Conservation (phyloP, 2,329 filamentous ascomycete species). For the Fusarium nematophilum region DNA sequence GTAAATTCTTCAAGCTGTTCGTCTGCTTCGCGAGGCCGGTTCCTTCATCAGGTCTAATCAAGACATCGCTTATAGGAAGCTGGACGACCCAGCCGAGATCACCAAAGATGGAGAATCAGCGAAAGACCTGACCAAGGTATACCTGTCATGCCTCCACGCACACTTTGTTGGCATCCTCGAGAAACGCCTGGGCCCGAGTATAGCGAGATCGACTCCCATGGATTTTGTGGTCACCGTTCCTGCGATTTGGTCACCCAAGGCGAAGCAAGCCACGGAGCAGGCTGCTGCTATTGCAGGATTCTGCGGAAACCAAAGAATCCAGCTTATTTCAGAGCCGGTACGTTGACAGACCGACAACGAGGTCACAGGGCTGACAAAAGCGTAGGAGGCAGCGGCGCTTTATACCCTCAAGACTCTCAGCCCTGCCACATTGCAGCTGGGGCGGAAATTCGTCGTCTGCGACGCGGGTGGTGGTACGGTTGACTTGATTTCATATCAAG, state of each 20-base stretch:
- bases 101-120: conserved; percentile 50
- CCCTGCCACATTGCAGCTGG: conserved; percentile 54
- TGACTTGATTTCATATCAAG: conserved; percentile 65
- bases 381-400: conserved; percentile 61
- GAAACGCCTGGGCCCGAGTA: conserved; percentile 53
- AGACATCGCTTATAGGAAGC: conserved; percentile 42
- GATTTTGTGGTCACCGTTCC: conserved; percentile 69
- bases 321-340: conserved; percentile 62
- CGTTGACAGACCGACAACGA: conserved; percentile 11
- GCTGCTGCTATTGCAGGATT: conserved; percentile 54
- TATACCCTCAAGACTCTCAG: conserved; percentile 59
- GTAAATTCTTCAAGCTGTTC: conserved; percentile 62
- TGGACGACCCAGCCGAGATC: conserved; percentile 48
- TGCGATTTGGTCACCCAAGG: conserved; percentile 67
- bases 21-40: conserved; percentile 32
- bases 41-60: conserved; percentile 21
- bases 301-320: conserved; percentile 55
- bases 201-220: conserved; percentile 57
- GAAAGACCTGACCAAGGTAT: conserved; percentile 53
- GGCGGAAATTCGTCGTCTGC: conserved; percentile 63
- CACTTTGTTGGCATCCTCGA: conserved; percentile 60
- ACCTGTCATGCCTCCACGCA: conserved; percentile 59
- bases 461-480: conserved; percentile 67
- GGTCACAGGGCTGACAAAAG: conserved; percentile 22
- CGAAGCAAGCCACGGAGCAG: conserved; percentile 61